Base-by-base conservation (phyloP, 2,329 filamentous ascomycete genomes). In the Hortaea sp. region DNA sequence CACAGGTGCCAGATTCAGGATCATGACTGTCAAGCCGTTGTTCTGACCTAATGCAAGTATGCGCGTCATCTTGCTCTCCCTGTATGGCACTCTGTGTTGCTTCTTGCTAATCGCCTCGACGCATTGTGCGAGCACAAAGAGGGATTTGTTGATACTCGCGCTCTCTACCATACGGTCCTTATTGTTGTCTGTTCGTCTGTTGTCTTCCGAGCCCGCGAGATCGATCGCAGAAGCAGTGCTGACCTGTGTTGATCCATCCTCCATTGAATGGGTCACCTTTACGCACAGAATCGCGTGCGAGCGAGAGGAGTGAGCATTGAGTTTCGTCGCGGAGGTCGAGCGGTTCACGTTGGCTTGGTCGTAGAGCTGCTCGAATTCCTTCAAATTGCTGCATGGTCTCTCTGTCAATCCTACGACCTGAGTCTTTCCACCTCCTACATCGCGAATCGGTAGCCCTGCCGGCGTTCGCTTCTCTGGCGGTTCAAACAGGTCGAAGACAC, bases 61-160 rank as follows among this genome's bases (percentile, higher is more conserved):
- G 41, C 90, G 79, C 1, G 92, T 97, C 90, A 97, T 95, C 72
- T 97, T 95, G 45, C 85, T 92, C 63, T 95, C 90, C 47, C 90
- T 78, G 64, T 94, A 97, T 0, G 92, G 90, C 59, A 97, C 90
- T 31, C 90, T 79, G 57, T 67, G 65, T 49, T 81, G 77, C 58
- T 82, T 82, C 62, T 79, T 80, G 59, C 84, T 85, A 62, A 97
- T 97, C 46, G 90, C 90, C 63, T 97, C 90, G 44, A 97, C 90
- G 58, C 90, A 97, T 64, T 95, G 88, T 39, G 88, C 90, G 42
- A 97, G 71, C 12, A 95, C 89, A 59, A 97, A 97, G 5, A 97
- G 74, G 53, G 87, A 94, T 70, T 95, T 97, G 75, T 97, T 97
- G 72, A 97, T 97, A 60, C 87, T 90, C 0, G 90, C 88, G 35